Base-by-base conservation (phyloP, 441 rosid species). In the Viola pubescens region DNA sequence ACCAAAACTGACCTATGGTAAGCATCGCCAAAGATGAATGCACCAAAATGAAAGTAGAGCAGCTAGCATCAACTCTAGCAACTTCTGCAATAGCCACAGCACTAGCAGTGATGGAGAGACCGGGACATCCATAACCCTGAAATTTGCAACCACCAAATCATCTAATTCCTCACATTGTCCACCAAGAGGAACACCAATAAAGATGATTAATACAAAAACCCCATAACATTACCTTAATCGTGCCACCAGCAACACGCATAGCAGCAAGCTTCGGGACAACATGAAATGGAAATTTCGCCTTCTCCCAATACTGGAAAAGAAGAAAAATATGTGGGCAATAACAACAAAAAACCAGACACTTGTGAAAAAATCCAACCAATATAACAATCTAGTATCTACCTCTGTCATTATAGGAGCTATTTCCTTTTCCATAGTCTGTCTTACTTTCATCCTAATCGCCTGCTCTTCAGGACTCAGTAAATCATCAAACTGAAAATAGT, bases 1-100 rank as follows among this genome's bases (percentile, higher is more conserved):
- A 44, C 69, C 41, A 67, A 65, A 50, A 62, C 53, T 72, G 66
- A 89, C 97, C 95, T 56, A 94, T 90, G 11, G 94, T 88, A 49
- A 94, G 95, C 99, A 94, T 90, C 45, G 81, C 97, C 72, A 90
- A 65, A 66, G 91, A 86, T 51, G 91, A 81, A 72, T 86, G 97
- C 78, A 81, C 97, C 84, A 94, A 75, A 58, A 85, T 58, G 77
- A 88, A 94, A 53, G 95, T 90, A 13, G 85, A 76, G 73, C 89
- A 85, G 61, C 97, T 90, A n/a, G 95, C 99, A 83, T 94, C 97
- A 68, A 94, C 99, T 81, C 97, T 81, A 65, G 97, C 88, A 63
- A 90, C 50, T 77, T 90, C 99, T 4, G 97, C 95, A 0, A 34
- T 61, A 41, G 87, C 77, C 68, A 88, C 4, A 55, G 94, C 95